A percentile compares a stretch with the other conserved stretches of the same genome.
Evolutionary conservation across 257 asterid genomes (phyloP).

Genomic region (Rubia yunnanensis): DNA sequence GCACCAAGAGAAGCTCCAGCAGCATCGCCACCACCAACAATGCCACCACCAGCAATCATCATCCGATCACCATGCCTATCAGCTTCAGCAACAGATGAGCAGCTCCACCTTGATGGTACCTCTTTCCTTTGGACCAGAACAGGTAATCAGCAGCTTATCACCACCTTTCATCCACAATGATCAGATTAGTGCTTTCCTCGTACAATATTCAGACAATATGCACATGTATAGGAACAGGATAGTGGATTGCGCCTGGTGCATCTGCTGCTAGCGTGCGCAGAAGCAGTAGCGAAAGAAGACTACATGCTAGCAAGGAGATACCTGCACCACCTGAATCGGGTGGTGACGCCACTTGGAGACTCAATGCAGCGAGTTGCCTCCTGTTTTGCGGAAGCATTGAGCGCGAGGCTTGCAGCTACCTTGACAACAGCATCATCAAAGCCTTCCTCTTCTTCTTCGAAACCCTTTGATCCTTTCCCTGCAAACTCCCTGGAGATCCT

Average conservation of each 20-base stretch:
- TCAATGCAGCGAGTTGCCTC: slow-evolving; percentile 88
- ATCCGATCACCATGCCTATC: slow-evolving; percentile 21
- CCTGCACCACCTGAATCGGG: slow-evolving; percentile 60
- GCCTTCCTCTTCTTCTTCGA: slow-evolving; percentile 31
- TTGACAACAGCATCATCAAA: slow-evolving; percentile 51
- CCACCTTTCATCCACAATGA: too few relatives aligned
- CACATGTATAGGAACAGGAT: slow-evolving; percentile 46
- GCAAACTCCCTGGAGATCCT: slow-evolving; percentile 65
- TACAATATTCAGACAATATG: neutral
- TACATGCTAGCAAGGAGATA: slow-evolving; percentile 72
- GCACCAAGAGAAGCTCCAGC: slow-evolving; percentile 41
- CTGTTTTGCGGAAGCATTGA: slow-evolving; percentile 67
- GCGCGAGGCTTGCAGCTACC: slow-evolving; percentile 55
- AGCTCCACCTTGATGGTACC: slow-evolving; percentile 43
- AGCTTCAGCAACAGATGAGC: slow-evolving; percentile 24
- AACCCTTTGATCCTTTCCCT: slow-evolving; percentile 60
- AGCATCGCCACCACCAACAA: slow-evolving; percentile 16
- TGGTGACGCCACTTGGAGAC: slow-evolving; percentile 63
- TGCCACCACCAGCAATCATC: slow-evolving; percentile 22
- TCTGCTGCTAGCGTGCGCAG: slow-evolving; percentile 74
- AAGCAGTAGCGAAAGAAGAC: slow-evolving; percentile 77
- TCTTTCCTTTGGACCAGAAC: slow-evolving; percentile 41
- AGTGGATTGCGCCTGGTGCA: slow-evolving; percentile 79
- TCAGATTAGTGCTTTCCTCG: too few relatives aligned
- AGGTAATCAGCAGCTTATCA: too few relatives aligned